Percentiles rank a stretch among this genome's conserved stretches.
Evolutionary conservation across 179 eudicot species (phyloP).

Genomic region (Actinidia arguta): DNA sequence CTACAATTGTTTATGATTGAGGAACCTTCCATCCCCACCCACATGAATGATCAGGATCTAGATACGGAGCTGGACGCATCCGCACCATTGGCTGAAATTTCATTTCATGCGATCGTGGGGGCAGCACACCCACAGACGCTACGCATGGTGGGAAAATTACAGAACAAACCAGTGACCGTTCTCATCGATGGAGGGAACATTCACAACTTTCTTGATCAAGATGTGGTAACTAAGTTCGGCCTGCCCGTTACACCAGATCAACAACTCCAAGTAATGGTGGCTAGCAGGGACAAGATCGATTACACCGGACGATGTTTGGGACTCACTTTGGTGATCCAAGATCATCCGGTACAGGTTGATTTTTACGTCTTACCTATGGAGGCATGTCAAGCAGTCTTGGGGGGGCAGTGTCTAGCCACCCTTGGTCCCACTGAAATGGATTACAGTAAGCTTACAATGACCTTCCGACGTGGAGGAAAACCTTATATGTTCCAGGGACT

Average conservation of each 20-base stretch:
- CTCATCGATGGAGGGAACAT: constrained; percentile 16
- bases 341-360: background rate
- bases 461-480: background rate
- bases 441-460: constrained; percentile 20
- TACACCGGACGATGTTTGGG: background rate
- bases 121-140: constrained; percentile 9
- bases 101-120: constrained; percentile 22
- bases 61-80: background rate
- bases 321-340: constrained; percentile 14
- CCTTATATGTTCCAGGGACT: constrained; percentile 14
- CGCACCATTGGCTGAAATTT: background rate
- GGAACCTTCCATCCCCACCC: background rate
- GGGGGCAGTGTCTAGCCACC: constrained; percentile 19
- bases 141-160: constrained; percentile 8
- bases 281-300: constrained; percentile 14
- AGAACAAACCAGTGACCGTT: constrained; percentile 15
- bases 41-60: background rate
- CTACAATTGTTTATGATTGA: constrained; percentile 17
- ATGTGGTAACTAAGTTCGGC: constrained; percentile 4
- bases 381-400: constrained; percentile 20
- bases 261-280: constrained; percentile 15
- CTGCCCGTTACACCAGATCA: constrained; percentile 11
- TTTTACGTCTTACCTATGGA: constrained; percentile 10
- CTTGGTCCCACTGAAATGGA: constrained; percentile 10
- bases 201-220: constrained; percentile 25